Evolutionary conservation across 805 yeast genomes (phyloP).

Genomic region (Ogataea nakhonphanomensis): DNA sequence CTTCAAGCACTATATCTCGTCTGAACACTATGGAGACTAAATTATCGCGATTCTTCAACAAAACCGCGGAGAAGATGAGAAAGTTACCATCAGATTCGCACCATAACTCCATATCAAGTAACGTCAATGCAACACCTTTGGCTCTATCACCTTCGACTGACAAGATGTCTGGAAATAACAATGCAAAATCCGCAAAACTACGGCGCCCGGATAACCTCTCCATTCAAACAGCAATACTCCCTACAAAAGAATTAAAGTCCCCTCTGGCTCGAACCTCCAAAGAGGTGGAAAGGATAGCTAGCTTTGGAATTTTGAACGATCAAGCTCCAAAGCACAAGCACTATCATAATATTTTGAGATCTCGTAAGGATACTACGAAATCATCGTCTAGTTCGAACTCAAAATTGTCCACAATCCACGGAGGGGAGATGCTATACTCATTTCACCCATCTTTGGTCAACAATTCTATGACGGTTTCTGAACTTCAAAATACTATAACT

Average conservation of each 20-base stretch:
- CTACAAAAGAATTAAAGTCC: constrained; percentile 28
- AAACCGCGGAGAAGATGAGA: constrained; percentile 23
- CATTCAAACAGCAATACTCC: constrained; percentile 27
- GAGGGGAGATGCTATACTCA: constrained; percentile 35
- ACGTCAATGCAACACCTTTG: constrained; percentile 1
- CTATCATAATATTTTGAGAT: constrained; percentile 28
- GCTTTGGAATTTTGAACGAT: constrained; percentile 14
- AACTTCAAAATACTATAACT: constrained; percentile 29
- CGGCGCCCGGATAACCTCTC: constrained; percentile 28
- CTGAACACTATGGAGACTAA: constrained; percentile 22
- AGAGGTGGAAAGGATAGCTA: constrained; percentile 32
- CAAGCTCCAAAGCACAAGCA: constrained; percentile 25
- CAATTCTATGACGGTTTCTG: constrained; percentile 28
- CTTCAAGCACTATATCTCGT: constrained; percentile 23
- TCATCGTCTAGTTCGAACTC: constrained; percentile 41
- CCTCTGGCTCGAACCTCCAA: constrained; percentile 31
- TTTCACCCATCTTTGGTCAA: constrained; percentile 31
- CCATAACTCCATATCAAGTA: not conserved
- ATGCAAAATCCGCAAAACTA: constrained; percentile 21
- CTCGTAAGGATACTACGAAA: constrained; percentile 31
- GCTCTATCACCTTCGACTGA: constrained; percentile 11
- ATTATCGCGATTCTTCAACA: constrained; percentile 21
- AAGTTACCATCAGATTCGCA: constrained; percentile 15
- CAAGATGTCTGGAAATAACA: constrained; percentile 3
- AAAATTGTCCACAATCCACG: constrained; percentile 27